Percentiles rank a stretch among this genome's conserved stretches.
Conservation (phyloP, 768 basidiomycete genomes). For the Lactifluus volemus region DNA sequence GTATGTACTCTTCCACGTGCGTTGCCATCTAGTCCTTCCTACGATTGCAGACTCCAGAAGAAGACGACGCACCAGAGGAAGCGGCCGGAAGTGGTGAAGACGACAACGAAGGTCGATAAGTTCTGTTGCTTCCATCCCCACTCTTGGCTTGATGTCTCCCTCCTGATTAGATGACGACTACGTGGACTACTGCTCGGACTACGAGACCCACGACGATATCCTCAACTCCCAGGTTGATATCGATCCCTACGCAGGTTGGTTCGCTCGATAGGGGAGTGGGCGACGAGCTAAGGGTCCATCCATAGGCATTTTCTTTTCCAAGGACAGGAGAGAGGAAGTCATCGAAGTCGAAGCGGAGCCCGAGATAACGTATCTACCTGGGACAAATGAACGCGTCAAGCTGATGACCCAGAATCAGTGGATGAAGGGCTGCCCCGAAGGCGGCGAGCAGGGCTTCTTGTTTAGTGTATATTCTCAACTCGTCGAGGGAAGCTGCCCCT, state of each 20-base stretch:
- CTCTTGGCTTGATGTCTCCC: not conserved
- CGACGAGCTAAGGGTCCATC: slow-evolving; percentile 7
- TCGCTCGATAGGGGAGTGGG: not conserved
- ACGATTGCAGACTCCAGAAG: slow-evolving; percentile 47
- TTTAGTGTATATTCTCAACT: slow-evolving; percentile 79
- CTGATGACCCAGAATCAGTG: slow-evolving; percentile 85
- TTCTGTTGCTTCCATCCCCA: not conserved
- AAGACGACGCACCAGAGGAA: slow-evolving; percentile 43
- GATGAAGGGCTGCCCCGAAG: slow-evolving; percentile 97
- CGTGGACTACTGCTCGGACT: slow-evolving; percentile 80
- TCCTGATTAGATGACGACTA: slow-evolving; percentile 41
- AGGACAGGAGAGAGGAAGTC: slow-evolving; percentile 85
- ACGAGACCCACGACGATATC: slow-evolving; percentile 38
- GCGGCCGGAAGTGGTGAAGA: slow-evolving; percentile 40
- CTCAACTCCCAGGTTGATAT: slow-evolving; percentile 44
- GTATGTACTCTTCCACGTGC: slow-evolving; percentile 2
- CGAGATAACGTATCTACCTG: slow-evolving; percentile 38
- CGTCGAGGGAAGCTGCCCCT: slow-evolving; percentile 50
- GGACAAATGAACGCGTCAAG: slow-evolving; percentile 40
- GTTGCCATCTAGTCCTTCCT: not conserved
- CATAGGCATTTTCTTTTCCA: slow-evolving; percentile 88
- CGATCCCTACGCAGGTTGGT: slow-evolving; percentile 81
- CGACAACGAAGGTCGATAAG: slow-evolving; percentile 38
- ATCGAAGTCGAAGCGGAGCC: slow-evolving; percentile 85
- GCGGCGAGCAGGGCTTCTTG: slow-evolving; percentile 80